Evolutionary conservation across 129 eudicot species (phyloP).

Genomic region (Calendula officinalis): DNA sequence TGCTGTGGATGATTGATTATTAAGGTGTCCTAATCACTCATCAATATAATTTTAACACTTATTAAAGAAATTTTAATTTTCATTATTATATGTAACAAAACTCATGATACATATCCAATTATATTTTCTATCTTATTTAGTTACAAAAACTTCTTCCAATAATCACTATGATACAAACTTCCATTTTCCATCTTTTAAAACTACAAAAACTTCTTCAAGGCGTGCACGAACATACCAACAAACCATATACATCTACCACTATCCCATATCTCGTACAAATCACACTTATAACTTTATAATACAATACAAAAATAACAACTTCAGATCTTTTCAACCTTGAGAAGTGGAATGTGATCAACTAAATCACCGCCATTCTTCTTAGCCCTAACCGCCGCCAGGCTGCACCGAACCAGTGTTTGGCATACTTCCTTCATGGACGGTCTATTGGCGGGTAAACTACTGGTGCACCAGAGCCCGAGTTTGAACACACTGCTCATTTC

Average conservation of each 20-base stretch:
- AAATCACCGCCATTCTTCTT: slow-evolving; percentile 31
- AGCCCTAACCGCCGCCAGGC: slow-evolving; percentile 2
- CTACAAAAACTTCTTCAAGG: not conserved
- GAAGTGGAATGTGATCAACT: slow-evolving; percentile 56
- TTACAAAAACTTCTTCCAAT: too few species aligned
- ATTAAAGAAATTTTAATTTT: too few species aligned
- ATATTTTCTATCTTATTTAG: too few species aligned
- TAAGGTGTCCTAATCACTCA: slow-evolving; percentile 15
- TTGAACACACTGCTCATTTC: slow-evolving; percentile 60
- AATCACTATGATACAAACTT: not conserved
- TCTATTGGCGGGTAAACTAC: slow-evolving; percentile 53
- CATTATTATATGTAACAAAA: too few species aligned
- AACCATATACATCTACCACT: too few species aligned
- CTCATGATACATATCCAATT: too few species aligned
- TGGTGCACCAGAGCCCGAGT: slow-evolving; percentile 80
- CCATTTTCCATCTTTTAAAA: not conserved
- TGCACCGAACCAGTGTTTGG: slow-evolving; percentile 46
- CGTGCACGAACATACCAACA: not conserved
- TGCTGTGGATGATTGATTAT: slow-evolving; percentile 37
- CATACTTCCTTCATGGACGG: slow-evolving; percentile 78
- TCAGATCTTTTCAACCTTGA: slow-evolving; percentile 36
- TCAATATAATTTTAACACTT: too few species aligned
- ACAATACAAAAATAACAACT: not conserved
- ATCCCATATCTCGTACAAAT: not conserved
- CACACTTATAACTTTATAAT: slow-evolving; percentile 21